A percentile compares a stretch with the other conserved stretches of the same genome.
Conservation (phyloP, 495 filamentous ascomycete genomes). For the Xylaria nigripes region DNA sequence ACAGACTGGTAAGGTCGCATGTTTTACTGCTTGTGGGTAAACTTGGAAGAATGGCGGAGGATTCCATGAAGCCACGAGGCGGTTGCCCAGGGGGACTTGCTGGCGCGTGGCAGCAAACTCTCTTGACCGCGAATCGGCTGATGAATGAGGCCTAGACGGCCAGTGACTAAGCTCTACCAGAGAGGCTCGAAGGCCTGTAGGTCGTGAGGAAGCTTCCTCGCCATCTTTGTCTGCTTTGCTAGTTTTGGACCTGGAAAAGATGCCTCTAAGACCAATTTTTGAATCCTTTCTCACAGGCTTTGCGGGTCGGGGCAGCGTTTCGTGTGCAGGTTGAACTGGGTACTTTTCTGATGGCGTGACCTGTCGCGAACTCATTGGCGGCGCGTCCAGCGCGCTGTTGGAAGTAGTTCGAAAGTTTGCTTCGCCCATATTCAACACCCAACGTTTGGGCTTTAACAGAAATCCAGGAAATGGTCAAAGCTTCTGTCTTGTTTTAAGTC, state of each 20-base stretch:
- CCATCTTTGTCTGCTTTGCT: slow-evolving; percentile 20
- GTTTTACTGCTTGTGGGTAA: slow-evolving; percentile 71
- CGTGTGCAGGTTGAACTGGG: slow-evolving; percentile 14
- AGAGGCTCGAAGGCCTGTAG: slow-evolving; percentile 34
- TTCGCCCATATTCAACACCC: not conserved
- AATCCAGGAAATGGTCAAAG: not conserved
- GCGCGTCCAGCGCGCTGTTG: slow-evolving; percentile 15
- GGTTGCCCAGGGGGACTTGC: slow-evolving; percentile 6
- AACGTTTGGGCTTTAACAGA: not conserved
- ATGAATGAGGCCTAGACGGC: slow-evolving; percentile 30
- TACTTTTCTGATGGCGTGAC: slow-evolving; percentile 20
- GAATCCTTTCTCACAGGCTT: slow-evolving; percentile 33
- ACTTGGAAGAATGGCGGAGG: slow-evolving; percentile 83
- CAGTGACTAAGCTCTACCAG: slow-evolving; percentile 36
- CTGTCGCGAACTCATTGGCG: slow-evolving; percentile 18
- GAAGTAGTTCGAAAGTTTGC: not conserved
- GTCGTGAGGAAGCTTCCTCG: slow-evolving; percentile 19
- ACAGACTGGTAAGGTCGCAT: slow-evolving; percentile 44
- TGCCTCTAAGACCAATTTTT: slow-evolving; percentile 40
- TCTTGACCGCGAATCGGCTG: slow-evolving; percentile 7
- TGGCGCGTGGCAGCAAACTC: slow-evolving; percentile 5
- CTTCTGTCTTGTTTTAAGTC: not conserved
- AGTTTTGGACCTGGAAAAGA: slow-evolving; percentile 36
- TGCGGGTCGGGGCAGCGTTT: slow-evolving; percentile 17
- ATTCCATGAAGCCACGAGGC: slow-evolving; percentile 48